Evolutionary conservation across 768 basidiomycete genomes (phyloP).

Genomic region (Leccinum incarnatum): DNA sequence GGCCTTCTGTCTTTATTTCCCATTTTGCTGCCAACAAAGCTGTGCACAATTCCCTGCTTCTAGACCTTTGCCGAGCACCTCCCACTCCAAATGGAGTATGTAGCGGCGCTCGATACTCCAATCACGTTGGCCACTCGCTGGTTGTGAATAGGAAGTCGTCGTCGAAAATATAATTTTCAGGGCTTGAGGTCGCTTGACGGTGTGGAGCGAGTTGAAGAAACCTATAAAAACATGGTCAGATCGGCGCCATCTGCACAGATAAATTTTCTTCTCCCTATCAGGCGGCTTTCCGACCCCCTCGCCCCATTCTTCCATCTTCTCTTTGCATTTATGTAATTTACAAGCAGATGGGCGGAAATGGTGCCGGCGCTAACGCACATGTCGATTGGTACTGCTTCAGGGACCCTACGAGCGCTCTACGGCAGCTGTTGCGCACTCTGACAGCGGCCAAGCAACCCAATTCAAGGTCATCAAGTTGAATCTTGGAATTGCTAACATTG

Average conservation of each 20-base stretch:
- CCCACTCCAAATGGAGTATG: slow-evolving; percentile 54
- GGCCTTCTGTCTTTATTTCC: slow-evolving; percentile 49
- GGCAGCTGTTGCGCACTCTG: neutral
- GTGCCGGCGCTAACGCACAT: neutral
- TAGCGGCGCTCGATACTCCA: slow-evolving; percentile 65
- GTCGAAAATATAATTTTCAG: slow-evolving; percentile 60
- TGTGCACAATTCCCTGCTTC: slow-evolving; percentile 47
- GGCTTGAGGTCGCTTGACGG: slow-evolving; percentile 52
- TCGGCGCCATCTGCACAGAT: slow-evolving; percentile 20
- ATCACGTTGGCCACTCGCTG: slow-evolving; percentile 62
- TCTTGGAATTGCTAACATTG: neutral
- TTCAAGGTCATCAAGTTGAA: neutral
- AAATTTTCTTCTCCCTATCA: neutral
- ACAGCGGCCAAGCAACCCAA: neutral
- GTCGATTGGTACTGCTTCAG: neutral
- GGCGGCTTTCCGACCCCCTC: neutral
- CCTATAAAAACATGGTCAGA: slow-evolving; percentile 43
- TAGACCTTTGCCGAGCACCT: slow-evolving; percentile 58
- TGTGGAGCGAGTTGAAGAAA: slow-evolving; percentile 66
- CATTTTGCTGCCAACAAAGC: slow-evolving; percentile 37
- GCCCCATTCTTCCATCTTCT: neutral
- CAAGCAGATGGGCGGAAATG: neutral
- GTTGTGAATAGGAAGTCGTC: slow-evolving; percentile 53
- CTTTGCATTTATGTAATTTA: neutral
- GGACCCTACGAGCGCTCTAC: neutral